These are phyloP conservation scores for Juglanconis oblonga DNA, from an alignment of 2,329 filamentous ascomycete species.

Conservation along the genomic window DNA sequence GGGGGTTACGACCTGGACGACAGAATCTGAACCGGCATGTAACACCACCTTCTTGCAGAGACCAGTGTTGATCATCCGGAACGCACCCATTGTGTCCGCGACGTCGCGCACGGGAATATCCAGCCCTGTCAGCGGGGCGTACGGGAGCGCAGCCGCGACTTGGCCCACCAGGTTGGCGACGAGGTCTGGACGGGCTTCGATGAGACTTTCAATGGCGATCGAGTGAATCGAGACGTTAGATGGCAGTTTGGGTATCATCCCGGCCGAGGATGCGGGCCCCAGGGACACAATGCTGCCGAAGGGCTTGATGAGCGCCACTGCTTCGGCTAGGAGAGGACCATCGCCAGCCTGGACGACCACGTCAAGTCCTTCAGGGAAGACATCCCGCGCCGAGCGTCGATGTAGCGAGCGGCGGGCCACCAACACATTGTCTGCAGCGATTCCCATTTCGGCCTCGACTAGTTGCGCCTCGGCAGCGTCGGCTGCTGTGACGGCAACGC, in stretches of 20 bases:
- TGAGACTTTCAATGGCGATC: neutral
- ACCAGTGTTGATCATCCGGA: constrained; percentile 12
- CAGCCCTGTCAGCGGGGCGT: neutral
- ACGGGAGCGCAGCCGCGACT: neutral
- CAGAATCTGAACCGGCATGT: neutral
- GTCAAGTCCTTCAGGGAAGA: neutral
- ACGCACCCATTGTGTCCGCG: neutral
- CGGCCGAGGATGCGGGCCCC: too few relatives aligned
- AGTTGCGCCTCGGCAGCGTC: neutral
- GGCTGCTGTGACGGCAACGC: neutral
- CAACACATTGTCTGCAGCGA: neutral
- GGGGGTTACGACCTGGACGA: neutral
- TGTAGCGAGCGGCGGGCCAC: neutral
- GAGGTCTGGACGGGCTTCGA: neutral
- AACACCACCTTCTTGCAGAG: constrained; percentile 5
- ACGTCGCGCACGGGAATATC: constrained; percentile 1
- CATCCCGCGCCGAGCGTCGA: neutral
- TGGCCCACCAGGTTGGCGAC: neutral
- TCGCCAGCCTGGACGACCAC: neutral
- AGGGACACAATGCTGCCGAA: neutral
- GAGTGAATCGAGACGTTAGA: neutral
- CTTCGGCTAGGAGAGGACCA: neutral
- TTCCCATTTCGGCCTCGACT: neutral
- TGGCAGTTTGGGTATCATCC: neutral
- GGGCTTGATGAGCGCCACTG: neutral